phyloP scores from a whole-genome alignment of 1,284 basidiomycete genomes.

The Calocybe gambosa region DNA sequence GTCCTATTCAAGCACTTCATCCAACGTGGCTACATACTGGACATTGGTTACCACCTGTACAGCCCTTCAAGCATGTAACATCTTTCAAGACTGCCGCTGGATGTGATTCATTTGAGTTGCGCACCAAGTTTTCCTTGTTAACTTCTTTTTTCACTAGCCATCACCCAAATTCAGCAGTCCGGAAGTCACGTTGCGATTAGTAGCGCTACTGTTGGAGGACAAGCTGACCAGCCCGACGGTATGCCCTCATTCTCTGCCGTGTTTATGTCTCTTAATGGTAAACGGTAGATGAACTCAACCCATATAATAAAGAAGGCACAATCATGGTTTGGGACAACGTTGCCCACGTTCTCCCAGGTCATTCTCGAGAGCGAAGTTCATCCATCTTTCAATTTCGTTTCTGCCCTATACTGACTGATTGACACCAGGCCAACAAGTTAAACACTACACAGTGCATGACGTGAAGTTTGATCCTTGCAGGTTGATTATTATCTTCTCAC shows the following conservation, averaged over 20 bases:
- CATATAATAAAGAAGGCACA: conserved; percentile 35
- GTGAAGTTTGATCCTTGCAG: conserved; percentile 32
- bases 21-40: conserved; percentile 3
- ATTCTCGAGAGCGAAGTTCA: conserved; percentile 16
- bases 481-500: conserved; percentile 12
- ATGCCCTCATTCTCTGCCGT: not conserved
- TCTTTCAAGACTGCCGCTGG: conserved; percentile 28
- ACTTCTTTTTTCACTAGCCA: conserved; percentile 21
- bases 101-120: conserved; percentile 12
- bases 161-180: conserved; percentile 36
- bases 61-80: conserved; percentile 16
- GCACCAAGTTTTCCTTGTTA: not conserved
- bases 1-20: conserved; percentile 1
- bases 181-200: conserved; percentile 29
- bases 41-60: conserved; percentile 3
- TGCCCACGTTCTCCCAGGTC: conserved; percentile 20
- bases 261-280: not conserved
- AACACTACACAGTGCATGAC: conserved; percentile 37
- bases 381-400: not conserved
- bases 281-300: conserved; percentile 22
- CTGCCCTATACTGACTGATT: not conserved
- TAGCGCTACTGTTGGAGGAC: conserved; percentile 31
- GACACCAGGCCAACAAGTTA: conserved; percentile 12
- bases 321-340: conserved; percentile 28
- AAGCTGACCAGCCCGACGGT: conserved; percentile 23